A percentile compares a stretch with the other conserved stretches of the same genome.
These are phyloP conservation scores for Paracoccidioides lutzii DNA, from an alignment of 2,329 filamentous ascomycete genomes.

Conservation along the genomic window DNA sequence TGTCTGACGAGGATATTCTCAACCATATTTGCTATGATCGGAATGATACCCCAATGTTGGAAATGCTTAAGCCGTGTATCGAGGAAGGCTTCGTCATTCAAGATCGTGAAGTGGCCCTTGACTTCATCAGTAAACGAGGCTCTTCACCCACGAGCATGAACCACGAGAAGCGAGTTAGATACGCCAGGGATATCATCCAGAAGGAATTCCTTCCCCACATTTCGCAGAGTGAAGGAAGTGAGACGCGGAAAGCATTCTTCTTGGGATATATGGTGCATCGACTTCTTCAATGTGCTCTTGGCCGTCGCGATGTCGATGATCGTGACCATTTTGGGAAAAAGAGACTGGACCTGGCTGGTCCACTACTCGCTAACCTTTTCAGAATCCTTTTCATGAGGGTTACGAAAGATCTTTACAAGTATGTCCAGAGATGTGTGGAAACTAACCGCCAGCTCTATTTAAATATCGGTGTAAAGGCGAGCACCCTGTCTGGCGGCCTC, in stretches of 20 bases:
- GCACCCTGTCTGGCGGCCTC: slow-evolving; percentile 80
- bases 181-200: slow-evolving; percentile 86
- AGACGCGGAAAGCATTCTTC: slow-evolving; percentile 95
- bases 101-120: slow-evolving; percentile 82
- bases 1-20: slow-evolving; percentile 94
- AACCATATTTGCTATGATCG: slow-evolving; percentile 96
- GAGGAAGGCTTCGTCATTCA: slow-evolving; percentile 96
- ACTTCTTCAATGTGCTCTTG: slow-evolving; percentile 82
- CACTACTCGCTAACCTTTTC: slow-evolving; percentile 91
- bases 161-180: slow-evolving; percentile 77
- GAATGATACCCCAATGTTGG: slow-evolving; percentile 90
- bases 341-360: slow-evolving; percentile 86
- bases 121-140: slow-evolving; percentile 90
- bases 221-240: slow-evolving; percentile 84
- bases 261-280: slow-evolving; percentile 98
- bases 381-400: slow-evolving; percentile 81
- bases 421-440: slow-evolving; percentile 86
- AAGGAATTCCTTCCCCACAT: slow-evolving; percentile 96
- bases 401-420: slow-evolving; percentile 79
- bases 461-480: slow-evolving; percentile 78
- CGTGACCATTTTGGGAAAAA: slow-evolving; percentile 99
- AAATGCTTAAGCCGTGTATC: slow-evolving; percentile 93
- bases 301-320: slow-evolving; percentile 86
- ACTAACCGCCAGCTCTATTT: slow-evolving; percentile 79
- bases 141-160: slow-evolving; percentile 57